phyloP scores from a whole-genome alignment of 2,329 filamentous ascomycete species.

The Ploettnerulaceae sp. region DNA sequence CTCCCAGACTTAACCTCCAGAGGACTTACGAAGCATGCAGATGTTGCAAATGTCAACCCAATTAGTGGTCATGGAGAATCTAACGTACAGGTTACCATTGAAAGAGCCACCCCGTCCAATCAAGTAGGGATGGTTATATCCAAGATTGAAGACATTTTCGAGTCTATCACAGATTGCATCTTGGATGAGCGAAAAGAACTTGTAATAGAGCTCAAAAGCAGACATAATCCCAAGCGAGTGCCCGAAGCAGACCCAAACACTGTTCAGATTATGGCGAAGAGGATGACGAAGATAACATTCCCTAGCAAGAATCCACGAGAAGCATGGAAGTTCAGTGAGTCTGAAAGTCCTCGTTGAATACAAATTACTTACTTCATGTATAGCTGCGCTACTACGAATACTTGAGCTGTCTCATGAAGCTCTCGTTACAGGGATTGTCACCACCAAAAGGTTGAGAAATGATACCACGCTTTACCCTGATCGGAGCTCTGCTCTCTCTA shows the following conservation, averaged over 20 bases:
- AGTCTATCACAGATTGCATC: constrained; percentile 46
- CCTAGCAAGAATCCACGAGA: constrained; percentile 46
- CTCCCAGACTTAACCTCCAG: constrained; percentile 4
- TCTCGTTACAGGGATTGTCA: constrained; percentile 46
- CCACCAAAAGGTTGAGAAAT: constrained; percentile 56
- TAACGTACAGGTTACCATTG: not conserved
- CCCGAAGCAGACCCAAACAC: not conserved
- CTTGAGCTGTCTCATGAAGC: constrained; percentile 57
- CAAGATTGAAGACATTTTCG: constrained; percentile 53
- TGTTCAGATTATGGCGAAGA: not conserved
- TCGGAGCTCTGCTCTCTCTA: not conserved
- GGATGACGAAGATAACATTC: constrained; percentile 35
- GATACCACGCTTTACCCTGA: not conserved
- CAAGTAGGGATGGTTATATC: constrained; percentile 38
- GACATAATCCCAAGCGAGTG: constrained; percentile 23
- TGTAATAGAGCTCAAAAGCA: constrained; percentile 43
- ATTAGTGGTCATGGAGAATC: not conserved
- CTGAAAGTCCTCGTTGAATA: constrained; percentile 17
- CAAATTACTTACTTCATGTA: constrained; percentile 7
- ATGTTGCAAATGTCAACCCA: not conserved
- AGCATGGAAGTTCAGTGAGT: constrained; percentile 48
- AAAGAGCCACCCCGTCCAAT: constrained; percentile 8
- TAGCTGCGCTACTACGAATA: constrained; percentile 54
- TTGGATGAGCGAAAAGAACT: constrained; percentile 41
- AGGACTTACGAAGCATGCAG: constrained; percentile 1